Evolutionary conservation across 2,329 filamentous ascomycete species (phyloP).

Genomic region (Phialophora verrucosa): DNA sequence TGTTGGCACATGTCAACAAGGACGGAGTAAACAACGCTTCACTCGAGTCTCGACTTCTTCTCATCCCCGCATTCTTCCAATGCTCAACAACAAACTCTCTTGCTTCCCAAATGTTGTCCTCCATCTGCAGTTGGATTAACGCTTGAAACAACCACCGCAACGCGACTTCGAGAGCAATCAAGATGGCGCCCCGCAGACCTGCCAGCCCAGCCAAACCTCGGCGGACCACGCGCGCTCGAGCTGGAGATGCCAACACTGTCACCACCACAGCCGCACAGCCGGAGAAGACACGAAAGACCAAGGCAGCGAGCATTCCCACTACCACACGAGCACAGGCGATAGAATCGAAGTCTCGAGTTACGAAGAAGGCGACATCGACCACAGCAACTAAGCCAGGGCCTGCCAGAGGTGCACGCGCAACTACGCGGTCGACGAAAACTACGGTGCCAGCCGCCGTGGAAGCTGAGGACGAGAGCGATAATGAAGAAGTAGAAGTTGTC

Average conservation of each 20-base stretch:
- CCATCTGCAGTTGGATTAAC: background rate
- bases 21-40: conserved; percentile 11
- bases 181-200: conserved; percentile 36
- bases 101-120: background rate
- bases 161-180: background rate
- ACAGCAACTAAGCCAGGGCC: conserved; percentile 9
- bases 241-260: conserved; percentile 34
- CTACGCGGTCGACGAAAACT: conserved; percentile 10
- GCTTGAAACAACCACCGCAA: background rate
- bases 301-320: conserved; percentile 27
- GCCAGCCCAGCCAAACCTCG: conserved; percentile 42
- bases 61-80: conserved; percentile 7
- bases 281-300: conserved; percentile 32
- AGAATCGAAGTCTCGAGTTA: conserved; percentile 32
- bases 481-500: conserved; percentile 16
- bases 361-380: conserved; percentile 30
- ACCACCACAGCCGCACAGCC: conserved; percentile 19
- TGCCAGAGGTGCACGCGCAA: conserved; percentile 11
- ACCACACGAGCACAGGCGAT: conserved; percentile 36
- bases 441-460: background rate
- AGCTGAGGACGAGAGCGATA: background rate
- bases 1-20: conserved; percentile 12
- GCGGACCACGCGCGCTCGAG: conserved; percentile 44
- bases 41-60: background rate
- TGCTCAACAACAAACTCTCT: background rate